These are phyloP conservation scores for Geotrichum siamense DNA, from an alignment of 1,139 yeast genomes.

Conservation along the genomic window DNA sequence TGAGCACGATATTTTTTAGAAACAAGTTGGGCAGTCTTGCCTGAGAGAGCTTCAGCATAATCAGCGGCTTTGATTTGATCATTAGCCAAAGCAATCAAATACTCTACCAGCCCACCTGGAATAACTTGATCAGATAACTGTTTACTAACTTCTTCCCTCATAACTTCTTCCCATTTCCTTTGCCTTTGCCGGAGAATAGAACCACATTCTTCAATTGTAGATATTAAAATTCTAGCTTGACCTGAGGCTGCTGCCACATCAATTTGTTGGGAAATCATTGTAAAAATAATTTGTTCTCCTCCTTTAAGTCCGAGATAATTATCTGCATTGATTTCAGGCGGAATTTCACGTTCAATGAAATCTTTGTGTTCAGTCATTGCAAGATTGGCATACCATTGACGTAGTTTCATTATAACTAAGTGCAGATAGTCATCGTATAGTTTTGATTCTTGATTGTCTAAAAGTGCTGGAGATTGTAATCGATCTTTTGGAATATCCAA, in stretches of 20 bases:
- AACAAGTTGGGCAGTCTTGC: conserved; percentile 57
- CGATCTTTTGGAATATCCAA: conserved; percentile 34
- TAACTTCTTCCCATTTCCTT: conserved; percentile 48
- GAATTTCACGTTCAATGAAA: conserved; percentile 54
- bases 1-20: conserved; percentile 54
- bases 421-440: conserved; percentile 62
- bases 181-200: conserved; percentile 55
- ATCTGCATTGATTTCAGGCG: conserved; percentile 69
- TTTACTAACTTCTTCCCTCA: conserved; percentile 54
- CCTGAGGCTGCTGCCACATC: conserved; percentile 87
- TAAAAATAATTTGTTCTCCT: conserved; percentile 63
- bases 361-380: conserved; percentile 55
- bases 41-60: conserved; percentile 65
- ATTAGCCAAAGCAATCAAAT: conserved; percentile 75
- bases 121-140: conserved; percentile 40
- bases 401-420: conserved; percentile 62
- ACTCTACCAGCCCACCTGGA: conserved; percentile 74
- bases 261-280: conserved; percentile 84
- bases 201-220: conserved; percentile 75
- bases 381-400: conserved; percentile 72
- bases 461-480: conserved; percentile 37
- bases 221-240: conserved; percentile 71
- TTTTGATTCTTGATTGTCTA: conserved; percentile 62
- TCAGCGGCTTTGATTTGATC: conserved; percentile 84
- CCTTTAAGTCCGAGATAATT: conserved; percentile 58